phyloP scores from a whole-genome alignment of 2,329 filamentous ascomycete species.

The Annulohypoxylon truncatum region DNA sequence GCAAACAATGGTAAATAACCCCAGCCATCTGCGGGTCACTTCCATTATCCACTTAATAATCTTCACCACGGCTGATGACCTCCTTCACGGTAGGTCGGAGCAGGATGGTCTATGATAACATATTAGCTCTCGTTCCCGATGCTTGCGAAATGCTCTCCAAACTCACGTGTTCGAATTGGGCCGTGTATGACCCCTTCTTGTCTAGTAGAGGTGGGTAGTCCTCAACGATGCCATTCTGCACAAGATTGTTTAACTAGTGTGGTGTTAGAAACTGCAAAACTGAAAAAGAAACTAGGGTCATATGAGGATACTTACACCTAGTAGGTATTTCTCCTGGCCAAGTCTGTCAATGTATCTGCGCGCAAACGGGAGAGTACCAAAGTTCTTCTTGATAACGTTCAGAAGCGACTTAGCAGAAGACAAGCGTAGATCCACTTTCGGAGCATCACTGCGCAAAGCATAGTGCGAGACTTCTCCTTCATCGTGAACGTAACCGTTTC shows the following conservation, averaged over 20 bases:
- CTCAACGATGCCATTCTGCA: conserved; percentile 85
- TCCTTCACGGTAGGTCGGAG: conserved; percentile 86
- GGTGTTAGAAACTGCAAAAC: conserved; percentile 47
- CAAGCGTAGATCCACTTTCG: conserved; percentile 78
- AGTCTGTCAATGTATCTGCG: conserved; percentile 89
- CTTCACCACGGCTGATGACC: conserved; percentile 86
- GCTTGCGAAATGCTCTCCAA: not conserved
- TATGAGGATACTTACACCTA: conserved; percentile 74
- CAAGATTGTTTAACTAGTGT: conserved; percentile 82
- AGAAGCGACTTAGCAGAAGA: conserved; percentile 87
- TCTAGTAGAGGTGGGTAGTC: conserved; percentile 90
- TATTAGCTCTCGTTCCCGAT: conserved; percentile 4
- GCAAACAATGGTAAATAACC: not conserved
- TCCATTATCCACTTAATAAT: conserved; percentile 68
- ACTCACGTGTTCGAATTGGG: conserved; percentile 93
- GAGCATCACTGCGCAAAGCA: conserved; percentile 77
- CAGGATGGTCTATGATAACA: conserved; percentile 52
- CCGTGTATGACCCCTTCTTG: conserved; percentile 93
- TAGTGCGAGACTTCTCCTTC: conserved; percentile 94
- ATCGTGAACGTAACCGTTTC: conserved; percentile 86
- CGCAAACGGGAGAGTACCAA: conserved; percentile 91
- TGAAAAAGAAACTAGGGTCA: not conserved
- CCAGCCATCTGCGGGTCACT: not conserved
- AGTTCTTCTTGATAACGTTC: conserved; percentile 95
- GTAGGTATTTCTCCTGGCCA: conserved; percentile 93